Evolutionary conservation across 306 rosid genomes (phyloP), one percentile per base, ranked within the genome.

Genomic region (Dryas drummondii): DNA sequence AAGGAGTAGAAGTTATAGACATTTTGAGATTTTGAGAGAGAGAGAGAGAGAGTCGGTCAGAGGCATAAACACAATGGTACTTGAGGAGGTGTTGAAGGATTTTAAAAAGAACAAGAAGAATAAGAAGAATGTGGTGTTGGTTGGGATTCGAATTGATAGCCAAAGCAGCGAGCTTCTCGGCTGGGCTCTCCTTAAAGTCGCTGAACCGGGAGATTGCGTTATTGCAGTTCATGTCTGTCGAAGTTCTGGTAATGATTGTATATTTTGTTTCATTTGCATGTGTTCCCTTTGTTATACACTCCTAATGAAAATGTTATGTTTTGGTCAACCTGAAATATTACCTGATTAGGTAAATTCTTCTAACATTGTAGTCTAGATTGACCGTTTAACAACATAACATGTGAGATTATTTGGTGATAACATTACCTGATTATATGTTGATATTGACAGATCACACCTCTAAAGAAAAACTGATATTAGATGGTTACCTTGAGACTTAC

Each of bases 111-210:
- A 56, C 32, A 67, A 66, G 71, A 46, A 72, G 46, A 65, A 52
- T 55, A 73, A 70, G 80, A 88, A 66, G 67, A 87, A 86, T 26
- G 80, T 76, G 75, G 89, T 94, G 75, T 74, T 92, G 79, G 97
- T 94, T 37, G 97, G 97, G 74, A 87, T 92, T 77, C 82, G 77
- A 64, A 82, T 92, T 1, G 94, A 90, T 80, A 61, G 79, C 67
- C 71, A 68, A 42, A 82, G 97, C 77, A 84, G 89, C 74, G 88
- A 92, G 13, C 84, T 94, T 14, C 87, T 94, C 12, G 82, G 87
- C 63, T 94, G 99, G 99, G 97, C 99, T 74, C 84, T 94, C 53
- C 83, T 82, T 48, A 89, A 92, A 79, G 89, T 92, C 53, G 93
- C 99, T 50, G 85, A 86, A 50, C 93, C 97, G 55, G 97, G 97